Base-by-base conservation (phyloP, 1,284 basidiomycete species). In the Sparassis latifolia region DNA sequence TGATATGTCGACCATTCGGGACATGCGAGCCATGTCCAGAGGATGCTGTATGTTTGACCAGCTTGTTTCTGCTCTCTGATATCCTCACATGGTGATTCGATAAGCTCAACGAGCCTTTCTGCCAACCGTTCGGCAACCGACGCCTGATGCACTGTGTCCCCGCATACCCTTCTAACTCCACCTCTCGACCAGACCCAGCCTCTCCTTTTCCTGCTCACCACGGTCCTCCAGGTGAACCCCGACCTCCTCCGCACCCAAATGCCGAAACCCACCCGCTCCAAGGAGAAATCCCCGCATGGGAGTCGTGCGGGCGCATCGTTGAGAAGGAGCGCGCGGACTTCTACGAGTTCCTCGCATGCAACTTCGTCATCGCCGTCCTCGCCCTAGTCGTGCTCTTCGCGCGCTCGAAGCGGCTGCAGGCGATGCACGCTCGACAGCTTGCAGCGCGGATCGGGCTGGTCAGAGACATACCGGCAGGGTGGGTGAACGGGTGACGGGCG, bases 91-190 rank as follows among this genome's bases (percentile, higher is more conserved):
- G 47, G 37, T 42, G 7, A n/a, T 39, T 27, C 44, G 20, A 43
- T 9, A 58, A 94, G 92, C 74, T 89, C 29, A 71, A 83, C 58
- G 80, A 93, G 71, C 91, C 92, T 1, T 95, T 89, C 68, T 96
- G 92, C 68, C 81, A 89, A 62, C 92, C 92, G 4, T 95, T 92
- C 62, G 92, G 92, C 42, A 94, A 93, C 67, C 80, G 92, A 35
- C 80, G 88, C 20, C 76, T 92, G 35, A 77, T 94, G 70, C 91
- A 92, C 64, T 95, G 92, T 56, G 65, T 78, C 20, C 80, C 80
- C n/a, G n/a, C 40, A 9, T 39, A 43, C 3, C 30, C 10, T 28
- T 35, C 51, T 57, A 62, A 37, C 68, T 69, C 45, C 52, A 1
- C 20, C 55, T 3, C 33, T 45, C 7, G 27, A 32, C 37, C 44